A percentile compares a stretch with the other conserved stretches of the same genome.
These are phyloP conservation scores for Prunus campanulata DNA, from an alignment of 306 rosid genomes.

Conservation along the genomic window DNA sequence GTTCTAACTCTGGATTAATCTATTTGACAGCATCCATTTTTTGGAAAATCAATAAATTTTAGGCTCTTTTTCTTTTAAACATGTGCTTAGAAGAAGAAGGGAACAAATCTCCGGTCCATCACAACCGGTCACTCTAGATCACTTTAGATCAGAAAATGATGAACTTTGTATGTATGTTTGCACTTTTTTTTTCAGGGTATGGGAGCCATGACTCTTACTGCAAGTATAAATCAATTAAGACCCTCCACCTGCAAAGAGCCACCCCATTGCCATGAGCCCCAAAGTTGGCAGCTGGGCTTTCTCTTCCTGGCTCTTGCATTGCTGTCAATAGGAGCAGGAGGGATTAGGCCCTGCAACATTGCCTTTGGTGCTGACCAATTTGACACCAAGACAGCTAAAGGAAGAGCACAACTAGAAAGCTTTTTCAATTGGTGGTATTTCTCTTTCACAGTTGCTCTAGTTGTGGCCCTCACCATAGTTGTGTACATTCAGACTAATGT, in stretches of 20 bases:
- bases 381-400: constrained; percentile 58
- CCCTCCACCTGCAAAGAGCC: constrained; percentile 45
- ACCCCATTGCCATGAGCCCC: constrained; percentile 43
- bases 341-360: constrained; percentile 84
- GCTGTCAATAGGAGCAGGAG: constrained; percentile 75
- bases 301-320: constrained; percentile 57
- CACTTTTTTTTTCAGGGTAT: constrained; percentile 49
- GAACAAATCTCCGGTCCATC: too few species aligned
- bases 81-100: background rate
- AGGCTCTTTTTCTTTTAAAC: background rate
- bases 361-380: constrained; percentile 88
- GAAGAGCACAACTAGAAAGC: constrained; percentile 59
- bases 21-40: background rate
- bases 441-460: constrained; percentile 62
- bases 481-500: constrained; percentile 74
- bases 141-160: background rate
- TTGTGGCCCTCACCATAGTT: constrained; percentile 62
- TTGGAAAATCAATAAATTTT: background rate
- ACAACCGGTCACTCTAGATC: too few species aligned
- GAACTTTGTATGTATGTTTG: background rate
- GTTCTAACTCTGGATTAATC: background rate
- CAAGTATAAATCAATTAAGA: constrained; percentile 48
- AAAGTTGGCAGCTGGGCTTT: constrained; percentile 56
- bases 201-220: constrained; percentile 59
- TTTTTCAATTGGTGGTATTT: constrained; percentile 95